Evolutionary conservation across 768 basidiomycete species (phyloP), one percentile per base, ranked within the genome.

Genomic region (Tremella mesenterica): DNA sequence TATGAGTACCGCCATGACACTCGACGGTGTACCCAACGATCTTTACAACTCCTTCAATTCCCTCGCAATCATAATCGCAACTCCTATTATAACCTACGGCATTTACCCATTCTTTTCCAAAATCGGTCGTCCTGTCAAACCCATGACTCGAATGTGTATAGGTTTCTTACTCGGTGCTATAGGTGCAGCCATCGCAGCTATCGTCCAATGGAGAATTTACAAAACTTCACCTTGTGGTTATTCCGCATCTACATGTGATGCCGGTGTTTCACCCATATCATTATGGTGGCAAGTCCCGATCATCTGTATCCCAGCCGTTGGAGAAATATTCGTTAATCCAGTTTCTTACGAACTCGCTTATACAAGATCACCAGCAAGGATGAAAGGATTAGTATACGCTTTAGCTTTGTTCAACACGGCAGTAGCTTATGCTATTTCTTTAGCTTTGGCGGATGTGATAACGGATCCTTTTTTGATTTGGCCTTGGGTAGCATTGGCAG

Each of bases 361-460:
- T 57, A 69, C 71, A 28, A 63, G 66, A 31, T 62, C 73, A 12
- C 73, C 73, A 2, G 65, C 63, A 27, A 47, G 69, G 44, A 73
- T 72, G 71, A 70, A 72, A 68, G 67, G 64, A 55, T 57, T 74
- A 44, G 70, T 73, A 44, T 72, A 72, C 57, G 65, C 70, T 21
- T 29, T 67, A 29, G 56, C 56, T 34, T 55, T 72, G 18, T 71
- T 70, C 67, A 62, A 59, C 44, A 59, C 58, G 1, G 72, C 72
- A 41, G 64, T 73, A 59, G 57, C 64, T 1, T 55, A 64, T 29
- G 71, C 71, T 14, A 55, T 74, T 43, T 53, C 56, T 18, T 58
- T 70, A 18, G 71, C 71, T 20, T 57, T 64, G 44, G 57, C 69
- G 30, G 58, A 64, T 23, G 67, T 60, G 18, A 63, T 71, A 31